Evolutionary conservation across 2,329 filamentous ascomycete species (phyloP).

Genomic region (Xylaria sp.): DNA sequence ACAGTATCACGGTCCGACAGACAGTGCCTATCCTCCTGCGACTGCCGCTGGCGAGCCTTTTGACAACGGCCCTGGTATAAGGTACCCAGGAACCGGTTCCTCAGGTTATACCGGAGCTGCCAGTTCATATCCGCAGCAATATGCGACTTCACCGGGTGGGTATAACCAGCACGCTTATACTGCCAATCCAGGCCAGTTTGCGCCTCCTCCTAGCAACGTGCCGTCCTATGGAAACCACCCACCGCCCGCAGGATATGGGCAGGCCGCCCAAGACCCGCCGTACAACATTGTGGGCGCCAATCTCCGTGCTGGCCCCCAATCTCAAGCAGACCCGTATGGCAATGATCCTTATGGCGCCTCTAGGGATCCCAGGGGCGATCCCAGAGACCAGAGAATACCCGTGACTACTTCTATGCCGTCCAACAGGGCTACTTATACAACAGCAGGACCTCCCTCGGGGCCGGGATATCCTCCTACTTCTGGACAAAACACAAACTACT

Average conservation of each 20-base stretch:
- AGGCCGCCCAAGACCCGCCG: conserved; percentile 28
- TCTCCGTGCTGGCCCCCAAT: conserved; percentile 19
- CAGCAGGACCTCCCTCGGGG: conserved; percentile 27
- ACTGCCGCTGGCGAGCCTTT: conserved; percentile 32
- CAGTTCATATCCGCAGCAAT: conserved; percentile 33
- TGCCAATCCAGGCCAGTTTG: conserved; percentile 28
- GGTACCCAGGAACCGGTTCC: conserved; percentile 48
- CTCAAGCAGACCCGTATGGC: conserved; percentile 24
- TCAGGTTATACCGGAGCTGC: conserved; percentile 46
- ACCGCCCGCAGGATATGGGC: conserved; percentile 27
- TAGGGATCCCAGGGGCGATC: conserved; percentile 23
- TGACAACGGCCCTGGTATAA: conserved; percentile 40
- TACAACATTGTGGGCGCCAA: conserved; percentile 30
- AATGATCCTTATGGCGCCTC: conserved; percentile 28
- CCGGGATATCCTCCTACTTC: conserved; percentile 28
- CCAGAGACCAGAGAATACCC: conserved; percentile 28
- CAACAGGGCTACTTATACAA: conserved; percentile 30
- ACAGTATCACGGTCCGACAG: conserved; percentile 45
- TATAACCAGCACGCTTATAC: conserved; percentile 29
- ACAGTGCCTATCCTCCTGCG: conserved; percentile 28
- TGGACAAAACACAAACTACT: conserved; percentile 27
- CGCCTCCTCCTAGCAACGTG: conserved; percentile 25
- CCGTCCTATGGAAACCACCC: conserved; percentile 26
- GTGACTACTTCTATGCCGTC: conserved; percentile 30
- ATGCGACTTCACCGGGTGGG: conserved; percentile 29